Conservation (phyloP, 805 yeast genomes). For the Lachancea quebecensis region DNA sequence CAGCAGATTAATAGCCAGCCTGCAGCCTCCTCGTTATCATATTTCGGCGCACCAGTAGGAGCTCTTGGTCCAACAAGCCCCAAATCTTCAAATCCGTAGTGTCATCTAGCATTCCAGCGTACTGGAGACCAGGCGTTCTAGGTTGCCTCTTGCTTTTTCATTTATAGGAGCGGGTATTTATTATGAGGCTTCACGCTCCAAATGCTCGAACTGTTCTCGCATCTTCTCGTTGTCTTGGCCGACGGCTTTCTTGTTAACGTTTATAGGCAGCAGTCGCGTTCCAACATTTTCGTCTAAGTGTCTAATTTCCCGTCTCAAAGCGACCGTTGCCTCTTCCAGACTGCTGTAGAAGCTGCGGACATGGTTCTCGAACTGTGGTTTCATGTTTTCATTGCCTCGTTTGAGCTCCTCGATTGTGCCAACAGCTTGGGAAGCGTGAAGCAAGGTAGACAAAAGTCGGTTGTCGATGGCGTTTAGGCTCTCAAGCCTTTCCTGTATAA, state of each 20-base stretch:
- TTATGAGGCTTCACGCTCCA: constrained; percentile 9
- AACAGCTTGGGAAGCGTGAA: constrained; percentile 28
- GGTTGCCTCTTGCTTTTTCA: background rate
- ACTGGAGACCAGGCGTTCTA: too few species aligned
- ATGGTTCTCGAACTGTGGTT: constrained; percentile 27
- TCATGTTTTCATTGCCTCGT: constrained; percentile 24
- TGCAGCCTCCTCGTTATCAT: too few species aligned
- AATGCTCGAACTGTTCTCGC: constrained; percentile 20
- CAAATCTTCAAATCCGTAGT: too few species aligned
- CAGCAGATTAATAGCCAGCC: too few species aligned
- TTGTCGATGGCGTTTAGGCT: constrained; percentile 24
- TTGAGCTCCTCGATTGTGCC: constrained; percentile 27
- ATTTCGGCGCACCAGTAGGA: too few species aligned
- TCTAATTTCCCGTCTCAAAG: constrained; percentile 23
- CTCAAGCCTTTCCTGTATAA: constrained; percentile 25
- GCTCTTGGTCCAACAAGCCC: too few species aligned
- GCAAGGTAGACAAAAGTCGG: constrained; percentile 21
- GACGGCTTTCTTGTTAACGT: constrained; percentile 26
- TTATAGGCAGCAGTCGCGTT: constrained; percentile 26
- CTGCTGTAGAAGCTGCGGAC: constrained; percentile 21
- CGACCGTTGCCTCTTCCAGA: constrained; percentile 19
- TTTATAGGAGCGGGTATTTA: background rate
- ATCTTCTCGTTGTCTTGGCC: constrained; percentile 31
- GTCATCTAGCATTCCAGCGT: too few species aligned
- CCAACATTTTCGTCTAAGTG: constrained; percentile 28